Percentiles rank a stretch among this genome's conserved stretches.
Evolutionary conservation across 495 filamentous ascomycete genomes (phyloP).

Genomic region (Immersiella caudata): DNA sequence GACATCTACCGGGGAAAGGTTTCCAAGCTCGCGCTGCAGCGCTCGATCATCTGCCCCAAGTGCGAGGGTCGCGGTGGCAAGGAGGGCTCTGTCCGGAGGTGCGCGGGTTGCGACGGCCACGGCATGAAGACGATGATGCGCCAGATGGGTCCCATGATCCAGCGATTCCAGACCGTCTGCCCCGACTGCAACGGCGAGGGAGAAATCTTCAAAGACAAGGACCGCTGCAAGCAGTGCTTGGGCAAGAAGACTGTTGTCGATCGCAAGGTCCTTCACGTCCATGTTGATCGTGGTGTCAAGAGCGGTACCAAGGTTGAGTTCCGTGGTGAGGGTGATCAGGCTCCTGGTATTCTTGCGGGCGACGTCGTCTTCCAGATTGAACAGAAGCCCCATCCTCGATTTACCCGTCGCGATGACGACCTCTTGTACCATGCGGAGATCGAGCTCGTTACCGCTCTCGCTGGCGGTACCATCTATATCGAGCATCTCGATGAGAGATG

Average conservation of each 20-base stretch:
- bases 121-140: conserved; percentile 99
- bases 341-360: conserved; percentile 86
- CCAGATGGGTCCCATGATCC: conserved; percentile 99
- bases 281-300: conserved; percentile 92
- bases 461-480: conserved; percentile 82
- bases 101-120: conserved; percentile 83
- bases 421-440: conserved; percentile 95
- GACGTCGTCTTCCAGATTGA: conserved; percentile 98
- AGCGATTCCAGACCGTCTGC: conserved; percentile 99
- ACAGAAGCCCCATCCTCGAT: conserved; percentile 93
- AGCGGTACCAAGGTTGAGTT: conserved; percentile 95
- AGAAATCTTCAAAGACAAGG: conserved; percentile 93
- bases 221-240: conserved; percentile 89
- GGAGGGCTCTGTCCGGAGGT: conserved; percentile 93
- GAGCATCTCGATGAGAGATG: conserved; percentile 98
- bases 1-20: conserved; percentile 98
- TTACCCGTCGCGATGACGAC: conserved; percentile 95
- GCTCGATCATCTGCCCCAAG: conserved; percentile 92
- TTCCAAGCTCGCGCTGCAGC: conserved; percentile 95
- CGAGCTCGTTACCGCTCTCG: conserved; percentile 92
- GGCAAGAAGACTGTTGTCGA: conserved; percentile 98
- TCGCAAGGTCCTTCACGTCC: conserved; percentile 96
- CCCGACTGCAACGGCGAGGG: conserved; percentile 97
- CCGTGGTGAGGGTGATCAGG: conserved; percentile 94
- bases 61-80: conserved; percentile 97